phyloP scores from a whole-genome alignment of 2,329 filamentous ascomycete species.

The Raffaelea arxii region DNA sequence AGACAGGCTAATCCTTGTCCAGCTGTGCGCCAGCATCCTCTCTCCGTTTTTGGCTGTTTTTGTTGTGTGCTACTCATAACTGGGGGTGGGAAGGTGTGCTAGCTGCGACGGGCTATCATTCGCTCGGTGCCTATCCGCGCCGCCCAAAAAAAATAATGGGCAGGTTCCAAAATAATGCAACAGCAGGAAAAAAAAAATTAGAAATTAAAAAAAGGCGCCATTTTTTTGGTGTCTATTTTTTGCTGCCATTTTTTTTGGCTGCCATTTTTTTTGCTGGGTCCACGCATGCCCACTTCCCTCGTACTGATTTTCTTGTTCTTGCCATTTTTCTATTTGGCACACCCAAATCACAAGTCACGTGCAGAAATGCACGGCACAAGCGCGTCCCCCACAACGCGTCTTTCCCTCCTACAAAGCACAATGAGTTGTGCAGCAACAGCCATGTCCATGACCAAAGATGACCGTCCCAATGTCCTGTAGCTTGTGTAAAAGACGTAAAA shows the following conservation, averaged over 20 bases:
- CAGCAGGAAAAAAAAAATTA: neutral
- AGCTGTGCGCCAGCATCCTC: too few relatives aligned
- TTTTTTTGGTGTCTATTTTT: constrained; percentile 1
- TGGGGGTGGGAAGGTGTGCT: too few relatives aligned
- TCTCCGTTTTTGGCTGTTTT: too few relatives aligned
- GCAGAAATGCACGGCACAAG: neutral
- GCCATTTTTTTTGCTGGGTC: neutral
- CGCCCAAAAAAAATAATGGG: too few relatives aligned
- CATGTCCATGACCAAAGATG: too few relatives aligned
- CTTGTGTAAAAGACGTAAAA: too few relatives aligned
- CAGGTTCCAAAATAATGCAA: too few relatives aligned
- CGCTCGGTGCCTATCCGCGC: too few relatives aligned
- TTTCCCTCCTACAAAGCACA: neutral
- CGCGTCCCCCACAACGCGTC: constrained; percentile 3
- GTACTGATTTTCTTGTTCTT: neutral
- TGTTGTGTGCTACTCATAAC: too few relatives aligned
- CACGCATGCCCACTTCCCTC: neutral
- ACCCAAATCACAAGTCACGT: constrained; percentile 8
- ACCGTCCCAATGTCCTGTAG: too few relatives aligned
- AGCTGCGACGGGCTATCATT: too few relatives aligned
- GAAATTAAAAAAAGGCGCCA: neutral
- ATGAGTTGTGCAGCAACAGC: too few relatives aligned
- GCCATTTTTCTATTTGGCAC: neutral
- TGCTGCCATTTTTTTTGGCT: neutral
- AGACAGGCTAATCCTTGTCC: neutral